Evolutionary conservation across 108 stramenopile species (phyloP), one percentile per base, ranked within the genome.

Genomic region (Cyclostephanos invisitatus): DNA sequence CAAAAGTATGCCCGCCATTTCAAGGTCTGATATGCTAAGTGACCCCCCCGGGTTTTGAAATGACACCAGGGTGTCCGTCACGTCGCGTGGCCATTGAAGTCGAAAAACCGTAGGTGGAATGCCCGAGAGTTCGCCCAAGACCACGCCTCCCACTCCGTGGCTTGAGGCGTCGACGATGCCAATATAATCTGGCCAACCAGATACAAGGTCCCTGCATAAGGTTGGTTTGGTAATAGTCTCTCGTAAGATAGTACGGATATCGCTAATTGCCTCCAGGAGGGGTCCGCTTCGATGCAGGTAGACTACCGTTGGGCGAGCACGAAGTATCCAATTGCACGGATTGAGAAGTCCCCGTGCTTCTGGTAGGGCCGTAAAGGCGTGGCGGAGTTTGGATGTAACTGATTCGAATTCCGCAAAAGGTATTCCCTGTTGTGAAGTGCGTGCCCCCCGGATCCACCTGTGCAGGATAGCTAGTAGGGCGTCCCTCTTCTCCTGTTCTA

Each of bases 1-100:
- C 35, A 72, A 12, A 0, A 72, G 32, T 0, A 72, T 18, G 3
- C 67, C 82, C 0, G 55, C 82, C 51, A 78, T 61, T 47, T 83
- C 77, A 38, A 83, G 50, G 22, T 83, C 73, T 1, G 72, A 70
- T 32, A 32, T 32, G 32, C 32, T 32, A 32, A 32, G 32, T 4
- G 4, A 32, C 32, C 32, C 32, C 32, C 32, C 3, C 4, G 32
- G 32, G 32, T 32, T 32, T 32, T 32, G 5, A 3, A 17, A 58
- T 2, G 78, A 75, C 27, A 75, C 60, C 21, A 87, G 27, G 7
- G 9, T 12, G 11, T 9, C 21, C 0, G 47, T 49, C 17, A 87
- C 68, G 10, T 62, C 38, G 1, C 42, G 17, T 0, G 83, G 71
- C 69, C 69, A 70, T n/a, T 59, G 55, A 7, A 40, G 0, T 3